Evolutionary conservation across 495 filamentous ascomycete species (phyloP).

Genomic region (Sphaerosporella brunnea): DNA sequence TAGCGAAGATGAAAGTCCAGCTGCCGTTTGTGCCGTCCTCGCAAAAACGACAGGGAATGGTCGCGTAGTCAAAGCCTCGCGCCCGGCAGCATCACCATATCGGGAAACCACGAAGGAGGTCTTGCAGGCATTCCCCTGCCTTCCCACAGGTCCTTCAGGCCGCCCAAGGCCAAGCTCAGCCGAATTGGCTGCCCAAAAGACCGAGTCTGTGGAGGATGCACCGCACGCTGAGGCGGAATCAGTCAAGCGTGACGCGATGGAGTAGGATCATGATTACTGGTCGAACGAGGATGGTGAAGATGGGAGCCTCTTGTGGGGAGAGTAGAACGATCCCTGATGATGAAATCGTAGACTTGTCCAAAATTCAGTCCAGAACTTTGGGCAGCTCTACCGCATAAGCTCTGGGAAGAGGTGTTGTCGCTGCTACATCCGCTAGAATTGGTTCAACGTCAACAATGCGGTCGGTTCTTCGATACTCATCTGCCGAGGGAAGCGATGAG

Average conservation of each 20-base stretch:
- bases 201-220: not conserved
- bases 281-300: not conserved
- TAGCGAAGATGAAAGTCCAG: too few species aligned
- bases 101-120: conserved; percentile 1
- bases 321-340: not conserved
- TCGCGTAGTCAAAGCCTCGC: too few species aligned
- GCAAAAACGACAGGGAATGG: too few species aligned
- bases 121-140: conserved; percentile 2
- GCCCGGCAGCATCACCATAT: not conserved
- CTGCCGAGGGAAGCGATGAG: conserved; percentile 32
- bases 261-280: not conserved
- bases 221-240: not conserved
- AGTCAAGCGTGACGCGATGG: not conserved
- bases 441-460: conserved; percentile 8
- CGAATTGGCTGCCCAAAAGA: not conserved
- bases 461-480: conserved; percentile 20
- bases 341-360: not conserved
- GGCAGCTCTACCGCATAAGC: conserved; percentile 9
- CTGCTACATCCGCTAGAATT: conserved; percentile 14
- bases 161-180: not conserved
- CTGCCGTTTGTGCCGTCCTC: too few species aligned
- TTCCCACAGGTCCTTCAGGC: conserved; percentile 6
- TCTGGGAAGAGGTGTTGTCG: conserved; percentile 14
- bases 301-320: conserved; percentile 2
- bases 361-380: not conserved